Evolutionary conservation across 2,329 filamentous ascomycete genomes (phyloP), one percentile per base, ranked within the genome.

Genomic region (Fusarium praegraminearum): DNA sequence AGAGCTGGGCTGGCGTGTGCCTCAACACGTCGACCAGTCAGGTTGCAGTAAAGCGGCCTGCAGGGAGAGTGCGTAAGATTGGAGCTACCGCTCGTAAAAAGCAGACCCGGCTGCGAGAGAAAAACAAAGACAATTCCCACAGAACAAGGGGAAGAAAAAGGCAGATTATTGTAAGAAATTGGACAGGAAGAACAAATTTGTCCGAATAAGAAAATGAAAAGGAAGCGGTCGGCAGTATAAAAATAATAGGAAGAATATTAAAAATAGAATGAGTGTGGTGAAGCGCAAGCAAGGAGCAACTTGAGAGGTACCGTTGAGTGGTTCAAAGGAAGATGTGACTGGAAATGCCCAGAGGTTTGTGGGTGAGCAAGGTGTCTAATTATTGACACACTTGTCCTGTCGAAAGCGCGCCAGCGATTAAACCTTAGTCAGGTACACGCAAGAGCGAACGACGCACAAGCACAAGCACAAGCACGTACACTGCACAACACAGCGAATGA

Each of bases 41-140:
- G 65, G 62, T 70, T 67, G 71, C 66, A 67, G 71, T 43, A 68
- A 73, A 51, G 56, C 47, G 47, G 61, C 47, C 67, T 73, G 67
- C 61, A 75, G 63, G 65, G 69, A 73, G 73, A 71, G 47, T 70
- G 54, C 45, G 57, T 60, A 65, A 67, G 70, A 73, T 73, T 73
- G 57, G 63, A 71, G 59, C 65, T 66, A 73, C 55, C 54, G 43
- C 16, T 16, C 35, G 49, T 61, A 54, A 56, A 55, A 63, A 63
- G 73, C 73, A 75, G 73, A 60, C 73, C 73, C 59, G 71, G 73
- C 73, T 75, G 73, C 73, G 59, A 61, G 43, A 53, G 62, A 73
- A 62, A 72, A 65, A 53, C 35, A 64, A 54, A 57, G 35, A 45
- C 38, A 49, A 50, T 70, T 62, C 56, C 49, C 67, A 58, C 65